Evolutionary conservation across 2,329 filamentous ascomycete species (phyloP), one percentile per base, ranked within the genome.

Genomic region (Pyricularia sp.): DNA sequence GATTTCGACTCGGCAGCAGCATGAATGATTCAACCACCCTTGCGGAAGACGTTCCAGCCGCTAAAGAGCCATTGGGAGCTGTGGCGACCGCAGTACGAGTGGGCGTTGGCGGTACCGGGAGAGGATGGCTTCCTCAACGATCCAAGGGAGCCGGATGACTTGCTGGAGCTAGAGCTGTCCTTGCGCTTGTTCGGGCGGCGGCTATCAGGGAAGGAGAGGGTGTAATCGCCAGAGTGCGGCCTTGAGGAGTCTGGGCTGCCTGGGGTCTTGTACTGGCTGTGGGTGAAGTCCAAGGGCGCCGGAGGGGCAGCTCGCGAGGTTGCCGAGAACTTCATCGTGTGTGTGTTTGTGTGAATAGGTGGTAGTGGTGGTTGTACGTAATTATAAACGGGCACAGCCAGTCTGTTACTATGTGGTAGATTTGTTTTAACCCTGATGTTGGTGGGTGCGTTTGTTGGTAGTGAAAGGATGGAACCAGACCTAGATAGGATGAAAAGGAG

Each of bases 81-180:
- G 66, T 70, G 69, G 19, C 69, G 68, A 61, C 69, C 69, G 16
- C 69, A 70, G 22, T 68, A 68, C 4, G 69, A 69, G 67, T 70
- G 67, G 65, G 70, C 69, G 61, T 70, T 70, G 67, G 68, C 67
- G 16, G 69, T 69, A 67, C 68, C 53, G 33, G 64, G 64, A 6
- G 62, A 60, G 19, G n/a, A 31, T 6, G 62, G 62, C 49, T 60
- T 64, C 26, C 62, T 57, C 53, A 22, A 57, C n/a, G 53, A 57
- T 9, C 10, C 24, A 19, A 57, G 22, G 22, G 53, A 57, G 53
- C 53, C 53, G 2, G 35, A 55, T 28, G 62, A 30, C 33, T 63
- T 63, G 62, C 35, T 63, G 40, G 62, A 63, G 62, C 62, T 55
- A 10, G 49, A 35, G 44, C 44, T 57, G 24, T 24, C 62, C 44